Conservation (phyloP, 371 early-diverging fungal genomes). For the Mortierella sp. region DNA sequence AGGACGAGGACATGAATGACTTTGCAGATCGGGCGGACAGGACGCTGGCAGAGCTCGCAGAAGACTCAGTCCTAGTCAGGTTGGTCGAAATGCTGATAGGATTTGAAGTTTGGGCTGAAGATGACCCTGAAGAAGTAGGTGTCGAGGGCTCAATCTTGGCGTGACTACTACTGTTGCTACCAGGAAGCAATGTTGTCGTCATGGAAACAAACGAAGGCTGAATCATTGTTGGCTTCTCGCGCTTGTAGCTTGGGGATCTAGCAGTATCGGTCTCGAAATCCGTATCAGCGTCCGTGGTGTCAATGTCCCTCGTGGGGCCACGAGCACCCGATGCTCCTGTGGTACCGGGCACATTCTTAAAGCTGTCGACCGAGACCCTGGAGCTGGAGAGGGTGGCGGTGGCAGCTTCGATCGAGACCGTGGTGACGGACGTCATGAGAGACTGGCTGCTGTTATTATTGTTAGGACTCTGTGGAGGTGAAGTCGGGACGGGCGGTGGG, state of each 20-base stretch:
- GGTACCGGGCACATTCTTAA: conserved; percentile 44
- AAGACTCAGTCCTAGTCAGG: conserved; percentile 29
- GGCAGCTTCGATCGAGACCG: conserved; percentile 48
- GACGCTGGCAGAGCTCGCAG: conserved; percentile 29
- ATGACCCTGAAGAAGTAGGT: not conserved
- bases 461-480: conserved; percentile 18
- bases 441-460: conserved; percentile 13
- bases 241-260: conserved; percentile 10
- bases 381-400: conserved; percentile 35
- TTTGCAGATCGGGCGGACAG: conserved; percentile 29
- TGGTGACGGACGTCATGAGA: conserved; percentile 33
- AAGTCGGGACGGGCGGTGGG: conserved; percentile 37
- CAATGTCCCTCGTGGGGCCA: not conserved
- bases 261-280: conserved; percentile 33
- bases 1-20: conserved; percentile 36
- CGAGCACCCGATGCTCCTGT: not conserved
- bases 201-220: conserved; percentile 35
- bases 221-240: conserved; percentile 6
- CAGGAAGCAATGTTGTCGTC: conserved; percentile 1
- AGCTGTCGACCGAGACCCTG: conserved; percentile 47
- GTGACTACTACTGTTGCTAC: not conserved
- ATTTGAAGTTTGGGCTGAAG: not conserved
- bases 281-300: conserved; percentile 7
- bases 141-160: not conserved
- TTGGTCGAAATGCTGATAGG: conserved; percentile 25